Conservation (phyloP, 495 filamentous ascomycete genomes). For the Choiromyces venosus region DNA sequence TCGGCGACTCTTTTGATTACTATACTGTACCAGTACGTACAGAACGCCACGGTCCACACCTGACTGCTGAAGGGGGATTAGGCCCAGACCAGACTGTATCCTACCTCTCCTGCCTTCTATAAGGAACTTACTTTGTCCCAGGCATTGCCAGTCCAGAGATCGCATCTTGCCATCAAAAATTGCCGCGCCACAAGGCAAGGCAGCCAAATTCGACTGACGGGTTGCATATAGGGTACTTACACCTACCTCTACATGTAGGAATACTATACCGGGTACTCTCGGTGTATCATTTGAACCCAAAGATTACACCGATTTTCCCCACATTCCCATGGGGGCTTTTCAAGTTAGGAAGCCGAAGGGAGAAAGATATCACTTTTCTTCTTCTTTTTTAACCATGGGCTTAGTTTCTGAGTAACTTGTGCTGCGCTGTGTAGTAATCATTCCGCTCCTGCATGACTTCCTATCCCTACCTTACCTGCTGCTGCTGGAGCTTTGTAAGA, state of each 20-base stretch:
- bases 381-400: not conserved
- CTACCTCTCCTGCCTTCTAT: not conserved
- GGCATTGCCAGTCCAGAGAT: not conserved
- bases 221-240: not conserved
- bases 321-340: not conserved
- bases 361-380: not conserved
- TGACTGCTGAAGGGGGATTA: not conserved
- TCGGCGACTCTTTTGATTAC: not conserved
- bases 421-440: not conserved
- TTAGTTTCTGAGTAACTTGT: not conserved
- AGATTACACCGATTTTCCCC: not conserved
- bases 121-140: not conserved
- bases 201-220: not conserved
- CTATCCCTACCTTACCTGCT: not conserved
- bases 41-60: not conserved
- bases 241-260: not conserved
- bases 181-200: not conserved
- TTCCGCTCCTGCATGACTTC: not conserved
- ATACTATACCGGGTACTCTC: not conserved
- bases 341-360: not conserved
- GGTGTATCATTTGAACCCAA: not conserved
- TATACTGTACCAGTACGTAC: not conserved
- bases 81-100: not conserved
- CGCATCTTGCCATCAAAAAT: not conserved
- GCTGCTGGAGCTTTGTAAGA: not conserved